Percentiles rank a stretch among this genome's conserved stretches.
Conservation (phyloP, 2,329 filamentous ascomycete species). For the Fusarium redolens region DNA sequence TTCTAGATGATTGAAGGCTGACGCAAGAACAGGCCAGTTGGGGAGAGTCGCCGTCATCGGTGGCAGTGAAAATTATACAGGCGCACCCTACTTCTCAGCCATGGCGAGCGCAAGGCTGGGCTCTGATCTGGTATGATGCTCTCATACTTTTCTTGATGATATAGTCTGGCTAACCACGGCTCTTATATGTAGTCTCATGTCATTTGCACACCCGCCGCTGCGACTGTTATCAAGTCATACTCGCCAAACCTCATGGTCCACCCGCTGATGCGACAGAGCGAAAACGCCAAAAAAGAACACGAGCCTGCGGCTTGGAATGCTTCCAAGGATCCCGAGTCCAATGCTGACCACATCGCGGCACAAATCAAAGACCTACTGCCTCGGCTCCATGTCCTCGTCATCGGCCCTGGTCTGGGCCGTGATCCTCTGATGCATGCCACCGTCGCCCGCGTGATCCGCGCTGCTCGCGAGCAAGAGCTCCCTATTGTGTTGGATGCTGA, state of each 20-base stretch:
- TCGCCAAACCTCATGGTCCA: slow-evolving; percentile 99
- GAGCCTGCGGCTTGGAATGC: slow-evolving; percentile 56
- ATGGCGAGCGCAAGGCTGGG: slow-evolving; percentile 94
- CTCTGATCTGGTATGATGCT: slow-evolving; percentile 79
- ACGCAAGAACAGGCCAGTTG: slow-evolving; percentile 77
- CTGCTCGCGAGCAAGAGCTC: slow-evolving; percentile 76
- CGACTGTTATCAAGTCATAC: slow-evolving; percentile 93
- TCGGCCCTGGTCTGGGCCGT: slow-evolving; percentile 91
- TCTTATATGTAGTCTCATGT: slow-evolving; percentile 76
- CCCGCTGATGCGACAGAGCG: slow-evolving; percentile 87
- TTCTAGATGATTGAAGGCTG: slow-evolving; percentile 4
- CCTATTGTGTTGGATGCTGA: slow-evolving; percentile 94
- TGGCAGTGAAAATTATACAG: slow-evolving; percentile 95
- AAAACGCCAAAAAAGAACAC: slow-evolving; percentile 48
- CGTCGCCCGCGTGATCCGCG: slow-evolving; percentile 80
- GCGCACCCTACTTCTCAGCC: slow-evolving; percentile 96
- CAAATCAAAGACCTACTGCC: slow-evolving; percentile 83
- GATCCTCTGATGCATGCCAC: slow-evolving; percentile 92
- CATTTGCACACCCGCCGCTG: slow-evolving; percentile 92
- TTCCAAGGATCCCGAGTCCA: slow-evolving; percentile 55
- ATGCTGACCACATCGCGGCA: slow-evolving; percentile 70
- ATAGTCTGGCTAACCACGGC: background rate
- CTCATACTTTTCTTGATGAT: background rate
- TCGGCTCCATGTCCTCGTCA: slow-evolving; percentile 90
- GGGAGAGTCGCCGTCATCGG: slow-evolving; percentile 94